These are phyloP conservation scores for Citrus australasica DNA, from an alignment of 345 rosid genomes.

Conservation along the genomic window DNA sequence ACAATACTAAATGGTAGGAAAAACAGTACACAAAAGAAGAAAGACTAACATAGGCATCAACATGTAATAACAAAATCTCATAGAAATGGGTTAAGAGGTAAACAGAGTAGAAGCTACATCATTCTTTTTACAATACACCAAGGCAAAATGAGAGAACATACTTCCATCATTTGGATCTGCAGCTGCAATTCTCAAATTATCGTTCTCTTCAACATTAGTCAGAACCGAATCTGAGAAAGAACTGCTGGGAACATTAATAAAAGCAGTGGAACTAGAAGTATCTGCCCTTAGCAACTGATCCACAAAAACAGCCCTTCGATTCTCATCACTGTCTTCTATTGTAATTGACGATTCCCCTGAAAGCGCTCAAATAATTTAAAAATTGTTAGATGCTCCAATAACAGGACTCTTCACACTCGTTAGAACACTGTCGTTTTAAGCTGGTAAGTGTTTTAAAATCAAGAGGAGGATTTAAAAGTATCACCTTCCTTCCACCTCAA, in stretches of 20 bases:
- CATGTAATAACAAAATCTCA: neutral
- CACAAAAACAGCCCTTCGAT: slow-evolving; percentile 75
- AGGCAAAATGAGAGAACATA: slow-evolving; percentile 25
- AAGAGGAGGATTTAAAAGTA: slow-evolving; percentile 11
- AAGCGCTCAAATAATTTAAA: slow-evolving; percentile 15
- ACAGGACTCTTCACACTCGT: slow-evolving; percentile 2
- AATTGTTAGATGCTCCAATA: slow-evolving; percentile 8
- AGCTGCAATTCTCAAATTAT: slow-evolving; percentile 25
- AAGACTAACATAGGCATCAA: neutral
- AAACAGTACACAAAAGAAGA: neutral
- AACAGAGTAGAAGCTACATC: neutral
- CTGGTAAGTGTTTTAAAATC: neutral
- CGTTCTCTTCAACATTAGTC: slow-evolving; percentile 30
- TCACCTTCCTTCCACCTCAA: slow-evolving; percentile 80
- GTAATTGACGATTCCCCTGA: slow-evolving; percentile 51
- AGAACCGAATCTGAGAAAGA: slow-evolving; percentile 26
- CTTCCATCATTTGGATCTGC: slow-evolving; percentile 38
- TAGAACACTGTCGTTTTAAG: neutral
- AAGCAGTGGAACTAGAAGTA: slow-evolving; percentile 29
- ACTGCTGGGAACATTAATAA: slow-evolving; percentile 17
- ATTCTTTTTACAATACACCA: neutral
- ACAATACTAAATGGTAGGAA: neutral
- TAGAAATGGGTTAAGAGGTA: neutral
- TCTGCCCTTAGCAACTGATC: slow-evolving; percentile 54
- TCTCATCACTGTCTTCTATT: slow-evolving; percentile 50